phyloP scores from a whole-genome alignment of 164 flowering plant genomes.

The Stephania japonica region DNA sequence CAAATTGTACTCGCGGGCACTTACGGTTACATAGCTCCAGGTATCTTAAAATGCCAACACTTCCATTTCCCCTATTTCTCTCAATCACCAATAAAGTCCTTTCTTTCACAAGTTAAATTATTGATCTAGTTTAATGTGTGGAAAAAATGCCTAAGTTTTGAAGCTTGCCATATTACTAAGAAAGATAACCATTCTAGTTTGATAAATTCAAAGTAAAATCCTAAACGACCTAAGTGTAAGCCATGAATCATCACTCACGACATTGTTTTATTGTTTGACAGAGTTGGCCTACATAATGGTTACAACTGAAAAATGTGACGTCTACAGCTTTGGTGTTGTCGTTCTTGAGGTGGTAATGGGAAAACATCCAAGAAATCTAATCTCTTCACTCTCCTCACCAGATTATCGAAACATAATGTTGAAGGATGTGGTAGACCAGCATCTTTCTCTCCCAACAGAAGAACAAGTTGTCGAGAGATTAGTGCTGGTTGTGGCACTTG shows the following conservation, averaged over 20 bases:
- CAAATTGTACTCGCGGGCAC: slow-evolving; percentile 15
- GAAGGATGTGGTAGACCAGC: not conserved
- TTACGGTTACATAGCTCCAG: slow-evolving; percentile 20
- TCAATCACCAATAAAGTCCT: not conserved
- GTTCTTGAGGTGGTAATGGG: slow-evolving; percentile 12
- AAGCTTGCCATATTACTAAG: no score
- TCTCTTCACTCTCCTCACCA: not conserved
- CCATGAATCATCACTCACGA: not conserved
- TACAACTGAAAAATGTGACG: slow-evolving; percentile 15
- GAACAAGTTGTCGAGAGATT: not conserved
- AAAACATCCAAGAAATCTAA: slow-evolving; percentile 11
- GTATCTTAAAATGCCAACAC: not conserved
- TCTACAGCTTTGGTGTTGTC: slow-evolving; percentile 12
- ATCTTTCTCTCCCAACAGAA: not conserved
- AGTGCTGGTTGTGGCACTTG: not conserved
- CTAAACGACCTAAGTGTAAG: no score
- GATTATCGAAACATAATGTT: not conserved
- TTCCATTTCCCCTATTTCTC: not conserved
- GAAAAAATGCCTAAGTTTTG: no score
- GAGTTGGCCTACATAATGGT: slow-evolving; percentile 11
- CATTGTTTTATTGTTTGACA: not conserved
- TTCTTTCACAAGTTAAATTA: no score
- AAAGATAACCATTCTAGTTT: no score
- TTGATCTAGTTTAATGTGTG: no score
- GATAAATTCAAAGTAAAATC: no score